Evolutionary conservation across 345 rosid species (phyloP), one percentile per base, ranked within the genome.

Genomic region (Arabidopsis thaliana): DNA sequence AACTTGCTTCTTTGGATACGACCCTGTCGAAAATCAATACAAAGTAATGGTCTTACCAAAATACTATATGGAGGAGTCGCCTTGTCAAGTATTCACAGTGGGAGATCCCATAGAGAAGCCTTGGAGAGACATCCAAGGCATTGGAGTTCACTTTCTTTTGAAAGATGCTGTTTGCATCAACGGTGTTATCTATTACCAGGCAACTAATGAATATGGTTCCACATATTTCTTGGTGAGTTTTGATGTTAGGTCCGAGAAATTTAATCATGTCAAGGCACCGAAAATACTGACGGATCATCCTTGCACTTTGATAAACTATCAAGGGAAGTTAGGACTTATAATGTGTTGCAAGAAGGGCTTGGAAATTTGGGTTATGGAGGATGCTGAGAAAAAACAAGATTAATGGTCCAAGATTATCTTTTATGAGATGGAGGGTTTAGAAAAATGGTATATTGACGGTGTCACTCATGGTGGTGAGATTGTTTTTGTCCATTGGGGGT

Each of bases 281-380:
- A 23, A 38, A 60, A 7, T 13, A 42, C 12, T 12, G 6, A 61
- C 14, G 11, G 37, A 25, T 13, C 1, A 1, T 0, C 0, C 0
- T 8, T 42, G 2, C 4, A 1, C 4, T 14, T 2, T 63, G 4
- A 25, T 63, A 25, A 7, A 63, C 14, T 63, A 63, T 8, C 2
- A 36, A 66, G 46, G 36, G 59, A 66, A 66, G 14, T 7, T 65
- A 49, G 58, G 70, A 11, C 2, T 22, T 4, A 4, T 16, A 16
- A 16, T 34, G 0, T 34, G 32, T 22, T 12, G 14, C 34, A 0
- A 2, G 12, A 11, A 48, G 0, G 6, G 71, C 5, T 6, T 49
- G 8, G 71, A 50, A 4, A 65, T 49, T 5, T 48, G 70, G 58
- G 70, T 49, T 65, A 36, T 20, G 69, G 57, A 65, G 8, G 58